Base-by-base conservation (phyloP, 495 filamentous ascomycete genomes). In the Penicillium manginii region DNA sequence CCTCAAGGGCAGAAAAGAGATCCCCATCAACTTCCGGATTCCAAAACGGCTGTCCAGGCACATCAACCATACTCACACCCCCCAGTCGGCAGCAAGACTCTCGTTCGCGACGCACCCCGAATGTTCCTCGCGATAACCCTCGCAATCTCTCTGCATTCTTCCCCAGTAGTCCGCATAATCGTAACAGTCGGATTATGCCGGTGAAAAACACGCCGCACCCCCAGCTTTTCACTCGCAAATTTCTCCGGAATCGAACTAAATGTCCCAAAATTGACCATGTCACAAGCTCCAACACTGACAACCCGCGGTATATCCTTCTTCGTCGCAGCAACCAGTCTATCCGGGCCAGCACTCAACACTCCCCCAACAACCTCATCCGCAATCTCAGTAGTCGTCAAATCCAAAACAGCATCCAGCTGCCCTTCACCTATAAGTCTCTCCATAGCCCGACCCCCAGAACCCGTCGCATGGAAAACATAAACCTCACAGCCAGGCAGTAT, bases 251-350 rank as follows among this genome's bases (percentile, higher is more conserved):
- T 73, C 1, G 77, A 85, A 0, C 74, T 67, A 14, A 32, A 65
- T 0, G 81, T 74, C 0, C 88, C 88, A 61, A 89, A 90, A 59
- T 90, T 89, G 7, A 84, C 80, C 81, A 90, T 89, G 54, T 91
- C 88, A 7, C 79, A 75, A 0, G 88, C 88, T 0, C 88, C 88
- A 8, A 88, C 70, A 52, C 80, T 83, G 3, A 91, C 71, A 11
- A 91, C 71, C 23, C 85, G 76, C 0, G 88, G 87, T 11, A 90
- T 78, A 2, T 84, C 81, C 18, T 62, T 68, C 55, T 71, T 70
- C 4, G 79, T 77, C 11, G 83, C 83, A 0, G 82, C 82, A 3
- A 71, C 72, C n/a, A 91, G 72, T 31, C 88, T 69, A 1, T 62
- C 61, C 8, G 71, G 64, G 0, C 83, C 86, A 7, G 86, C 84